Evolutionary conservation across 805 yeast species (phyloP), one percentile per base, ranked within the genome.

Genomic region (Barnettozyma populi): DNA sequence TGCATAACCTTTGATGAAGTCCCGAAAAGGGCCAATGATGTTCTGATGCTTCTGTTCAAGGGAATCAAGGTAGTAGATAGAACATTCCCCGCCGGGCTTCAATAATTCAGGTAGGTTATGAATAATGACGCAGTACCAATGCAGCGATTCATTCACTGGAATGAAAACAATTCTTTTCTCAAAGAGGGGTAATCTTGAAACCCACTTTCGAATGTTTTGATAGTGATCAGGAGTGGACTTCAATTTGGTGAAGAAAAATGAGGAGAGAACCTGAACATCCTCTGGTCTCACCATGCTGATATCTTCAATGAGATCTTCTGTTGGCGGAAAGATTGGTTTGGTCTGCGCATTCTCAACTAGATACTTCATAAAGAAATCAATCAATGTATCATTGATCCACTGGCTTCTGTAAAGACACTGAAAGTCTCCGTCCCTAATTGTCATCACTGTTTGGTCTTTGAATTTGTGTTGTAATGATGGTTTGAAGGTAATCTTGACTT

Each of bases 341-440:
- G 18, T 37, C 13, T 10, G n/a, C 36, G 60, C 58, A 44, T 56
- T 62, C 57, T 71, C 78, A 7, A 79, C 71, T 52, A 75, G 77
- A 59, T 73, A 84, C 48, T 78, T 79, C 25, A 88, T 71, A 58
- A 87, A 90, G 61, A 92, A 92, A 63, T 89, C 96, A 47, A 94
- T 83, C 43, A 94, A 70, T 0, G 85, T 78, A 60, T 94, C 99
- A 67, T 94, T 92, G 43, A 94, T 78, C 90, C 96, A 92, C 52
- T 86, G 87, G 41, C 82, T 82, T 49, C 84, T 83, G 59, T 82
- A 81, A 9, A 92, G 72, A 40, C 97, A 85, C 52, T 78, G 79
- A 63, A 86, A 88, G 61, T 94, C 99, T 35, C 78, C 73, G 50
- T 79, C 75, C 1, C 81, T 73, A 8, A 92, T 75, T 5, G 75